These are phyloP conservation scores for Forsythia suspensa DNA, from an alignment of 257 asterid genomes.

Conservation along the genomic window DNA sequence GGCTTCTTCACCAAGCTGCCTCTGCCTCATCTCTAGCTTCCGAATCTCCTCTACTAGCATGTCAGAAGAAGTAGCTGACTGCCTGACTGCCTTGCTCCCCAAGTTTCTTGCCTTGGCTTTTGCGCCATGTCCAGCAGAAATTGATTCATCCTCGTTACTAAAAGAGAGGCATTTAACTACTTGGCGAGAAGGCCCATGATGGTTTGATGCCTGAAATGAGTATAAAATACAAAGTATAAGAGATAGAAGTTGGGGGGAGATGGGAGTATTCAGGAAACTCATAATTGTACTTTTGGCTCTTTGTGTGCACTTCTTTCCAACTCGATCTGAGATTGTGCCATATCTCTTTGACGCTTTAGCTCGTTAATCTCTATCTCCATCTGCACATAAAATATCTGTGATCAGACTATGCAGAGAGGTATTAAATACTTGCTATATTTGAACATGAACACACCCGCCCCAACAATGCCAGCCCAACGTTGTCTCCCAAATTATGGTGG, in stretches of 20 bases:
- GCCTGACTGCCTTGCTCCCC: constrained; percentile 45
- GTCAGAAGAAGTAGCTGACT: constrained; percentile 51
- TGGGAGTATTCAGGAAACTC: neutral
- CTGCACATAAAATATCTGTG: constrained; percentile 42
- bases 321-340: constrained; percentile 78
- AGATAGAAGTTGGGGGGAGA: neutral
- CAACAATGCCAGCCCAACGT: constrained; percentile 1
- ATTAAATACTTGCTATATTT: neutral
- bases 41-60: constrained; percentile 77
- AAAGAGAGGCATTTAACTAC: constrained; percentile 77
- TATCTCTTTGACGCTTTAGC: constrained; percentile 80
- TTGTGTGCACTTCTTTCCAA: constrained; percentile 71
- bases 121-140: constrained; percentile 31
- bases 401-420: constrained; percentile 16
- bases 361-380: constrained; percentile 90
- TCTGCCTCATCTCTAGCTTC: constrained; percentile 81
- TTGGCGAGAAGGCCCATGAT: constrained; percentile 66
- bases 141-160: constrained; percentile 41
- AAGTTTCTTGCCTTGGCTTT: constrained; percentile 41
- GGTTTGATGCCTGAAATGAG: constrained; percentile 60
- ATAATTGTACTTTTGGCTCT: constrained; percentile 57
- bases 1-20: constrained; percentile 95
- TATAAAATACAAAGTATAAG: neutral
- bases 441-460: neutral
- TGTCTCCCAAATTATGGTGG: neutral